Evolutionary conservation across 2,329 filamentous ascomycete genomes (phyloP).

Genomic region (Chaetomium strumarium): DNA sequence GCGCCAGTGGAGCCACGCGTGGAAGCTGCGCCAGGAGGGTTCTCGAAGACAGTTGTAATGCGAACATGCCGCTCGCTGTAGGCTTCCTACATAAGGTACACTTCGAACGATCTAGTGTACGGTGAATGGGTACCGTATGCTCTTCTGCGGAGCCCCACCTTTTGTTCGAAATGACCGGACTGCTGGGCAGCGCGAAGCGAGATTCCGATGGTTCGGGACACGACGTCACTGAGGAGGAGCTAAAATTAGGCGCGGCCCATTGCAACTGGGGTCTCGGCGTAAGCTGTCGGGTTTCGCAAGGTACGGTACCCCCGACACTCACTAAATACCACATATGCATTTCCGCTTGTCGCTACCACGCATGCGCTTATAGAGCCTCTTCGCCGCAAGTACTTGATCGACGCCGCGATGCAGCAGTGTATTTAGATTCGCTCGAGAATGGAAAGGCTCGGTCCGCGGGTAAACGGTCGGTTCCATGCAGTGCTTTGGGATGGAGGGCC

Average conservation of each 20-base stretch:
- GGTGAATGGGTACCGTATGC: no score
- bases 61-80: no score
- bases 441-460: slow-evolving; percentile 12
- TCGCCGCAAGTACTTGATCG: neutral
- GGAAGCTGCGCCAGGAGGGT: no score
- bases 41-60: no score
- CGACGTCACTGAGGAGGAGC: slow-evolving; percentile 6
- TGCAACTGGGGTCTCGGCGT: neutral
- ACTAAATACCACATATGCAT: neutral
- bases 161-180: neutral
- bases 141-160: no score
- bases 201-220: neutral
- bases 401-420: slow-evolving; percentile 12
- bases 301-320: neutral
- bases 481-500: neutral
- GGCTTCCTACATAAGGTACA: no score
- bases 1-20: no score
- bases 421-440: slow-evolving; percentile 10
- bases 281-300: neutral
- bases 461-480: slow-evolving; percentile 11
- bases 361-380: slow-evolving; percentile 4
- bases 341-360: neutral
- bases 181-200: no score
- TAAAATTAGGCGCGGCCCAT: slow-evolving; percentile 10
- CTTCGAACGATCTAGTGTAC: no score